A percentile compares a stretch with the other conserved stretches of the same genome.
phyloP scores from a whole-genome alignment of 352 stramenopile species.

The Albugo laibachii region DNA sequence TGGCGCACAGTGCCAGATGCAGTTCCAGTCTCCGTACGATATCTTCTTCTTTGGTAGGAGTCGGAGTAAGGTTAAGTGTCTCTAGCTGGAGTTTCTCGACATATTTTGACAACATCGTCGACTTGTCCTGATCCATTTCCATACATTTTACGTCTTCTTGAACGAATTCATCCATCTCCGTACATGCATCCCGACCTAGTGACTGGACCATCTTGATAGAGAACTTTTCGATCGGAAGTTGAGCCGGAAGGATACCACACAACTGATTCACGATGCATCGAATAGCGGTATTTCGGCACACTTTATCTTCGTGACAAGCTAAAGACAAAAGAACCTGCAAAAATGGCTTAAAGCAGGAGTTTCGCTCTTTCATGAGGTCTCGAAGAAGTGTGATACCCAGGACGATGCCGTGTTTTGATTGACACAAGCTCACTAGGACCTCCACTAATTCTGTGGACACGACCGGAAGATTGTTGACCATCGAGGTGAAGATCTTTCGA shows the following conservation, averaged over 20 bases:
- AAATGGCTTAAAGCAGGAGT: conserved; percentile 22
- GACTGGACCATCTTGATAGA: conserved; percentile 36
- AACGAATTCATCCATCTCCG: conserved; percentile 6
- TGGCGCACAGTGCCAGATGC: conserved; percentile 48
- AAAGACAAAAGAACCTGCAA: conserved; percentile 47
- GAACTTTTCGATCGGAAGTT: conserved; percentile 36
- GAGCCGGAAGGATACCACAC: conserved; percentile 29
- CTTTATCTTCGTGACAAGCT: conserved; percentile 40
- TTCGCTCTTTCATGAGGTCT: conserved; percentile 46
- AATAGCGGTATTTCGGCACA: conserved; percentile 44
- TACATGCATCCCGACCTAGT: conserved; percentile 10
- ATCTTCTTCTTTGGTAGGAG: conserved; percentile 25
- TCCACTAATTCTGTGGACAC: conserved; percentile 36
- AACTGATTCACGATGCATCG: conserved; percentile 64
- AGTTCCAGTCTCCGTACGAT: conserved; percentile 49
- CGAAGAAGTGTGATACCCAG: conserved; percentile 52
- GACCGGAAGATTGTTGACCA: conserved; percentile 32
- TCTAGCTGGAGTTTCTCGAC: neutral
- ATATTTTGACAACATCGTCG: neutral
- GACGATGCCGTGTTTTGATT: conserved; percentile 19
- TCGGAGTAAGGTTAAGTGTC: conserved; percentile 21
- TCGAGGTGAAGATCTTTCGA: conserved; percentile 41
- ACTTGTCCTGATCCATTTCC: neutral
- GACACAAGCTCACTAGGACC: conserved; percentile 24
- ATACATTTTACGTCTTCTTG: conserved; percentile 8